Conservation (phyloP, 192 early-diverging fungal species). For the Coemansia sp. region DNA sequence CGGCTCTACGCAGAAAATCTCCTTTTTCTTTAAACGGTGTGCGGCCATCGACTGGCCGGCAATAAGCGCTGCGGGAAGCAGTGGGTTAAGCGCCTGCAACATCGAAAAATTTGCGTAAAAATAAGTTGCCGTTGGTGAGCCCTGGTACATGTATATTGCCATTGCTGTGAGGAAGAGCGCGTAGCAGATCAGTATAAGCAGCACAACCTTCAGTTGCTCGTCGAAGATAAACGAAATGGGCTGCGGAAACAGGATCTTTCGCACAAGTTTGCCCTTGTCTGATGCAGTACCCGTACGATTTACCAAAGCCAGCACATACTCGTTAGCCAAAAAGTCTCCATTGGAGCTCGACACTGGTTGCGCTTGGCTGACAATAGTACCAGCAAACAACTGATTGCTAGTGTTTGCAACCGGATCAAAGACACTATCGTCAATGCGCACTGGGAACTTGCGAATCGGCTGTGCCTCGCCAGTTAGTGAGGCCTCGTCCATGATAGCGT, state of each 20-base stretch:
- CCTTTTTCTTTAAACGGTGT: conserved; percentile 56
- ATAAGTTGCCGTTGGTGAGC: conserved; percentile 57
- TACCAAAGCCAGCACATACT: conserved; percentile 54
- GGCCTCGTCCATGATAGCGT: conserved; percentile 66
- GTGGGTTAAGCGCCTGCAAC: conserved; percentile 64
- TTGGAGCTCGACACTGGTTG: conserved; percentile 14
- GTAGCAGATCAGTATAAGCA: conserved; percentile 59
- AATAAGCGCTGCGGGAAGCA: conserved; percentile 68
- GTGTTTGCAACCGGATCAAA: conserved; percentile 44
- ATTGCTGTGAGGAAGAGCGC: conserved; percentile 54
- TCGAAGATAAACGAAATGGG: conserved; percentile 67
- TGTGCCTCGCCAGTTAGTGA: conserved; percentile 69
- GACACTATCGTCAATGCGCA: conserved; percentile 52
- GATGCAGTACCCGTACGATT: conserved; percentile 62
- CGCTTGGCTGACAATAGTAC: conserved; percentile 61
- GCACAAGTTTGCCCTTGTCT: conserved; percentile 63
- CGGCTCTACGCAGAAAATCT: conserved; percentile 71
- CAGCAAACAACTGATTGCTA: conserved; percentile 58
- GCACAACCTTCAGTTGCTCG: conserved; percentile 71
- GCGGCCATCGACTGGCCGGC: conserved; percentile 68
- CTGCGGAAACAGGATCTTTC: conserved; percentile 68
- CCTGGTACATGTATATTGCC: conserved; percentile 42
- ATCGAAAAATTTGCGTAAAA: conserved; percentile 71
- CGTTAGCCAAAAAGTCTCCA: conserved; percentile 22
- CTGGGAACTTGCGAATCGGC: conserved; percentile 68